Percentiles rank a stretch among this genome's conserved stretches.
Evolutionary conservation across 306 rosid species (phyloP).

Genomic region (Prunus campanulata): DNA sequence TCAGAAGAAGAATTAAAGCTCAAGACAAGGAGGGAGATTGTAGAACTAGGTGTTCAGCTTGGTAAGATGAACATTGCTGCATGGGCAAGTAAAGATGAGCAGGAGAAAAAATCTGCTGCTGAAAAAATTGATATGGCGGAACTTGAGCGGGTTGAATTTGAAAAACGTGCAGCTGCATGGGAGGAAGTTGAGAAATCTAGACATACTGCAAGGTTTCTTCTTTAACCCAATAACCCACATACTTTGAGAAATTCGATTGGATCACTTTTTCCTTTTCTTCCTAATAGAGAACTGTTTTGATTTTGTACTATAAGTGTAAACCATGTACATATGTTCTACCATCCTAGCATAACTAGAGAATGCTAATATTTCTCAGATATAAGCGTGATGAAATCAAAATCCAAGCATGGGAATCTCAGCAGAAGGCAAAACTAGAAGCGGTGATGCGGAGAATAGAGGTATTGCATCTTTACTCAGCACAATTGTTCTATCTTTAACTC

Average conservation of each 20-base stretch:
- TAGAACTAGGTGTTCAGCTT: conserved; percentile 87
- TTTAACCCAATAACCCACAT: conserved; percentile 9
- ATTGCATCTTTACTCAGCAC: conserved; percentile 9
- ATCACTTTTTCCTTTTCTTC: not conserved
- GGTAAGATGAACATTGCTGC: conserved; percentile 92
- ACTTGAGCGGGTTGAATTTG: conserved; percentile 59
- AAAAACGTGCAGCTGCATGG: conserved; percentile 83
- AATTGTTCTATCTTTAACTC: not conserved
- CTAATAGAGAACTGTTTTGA: not conserved
- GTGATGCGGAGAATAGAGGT: conserved; percentile 92
- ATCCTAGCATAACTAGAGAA: conserved; percentile 14
- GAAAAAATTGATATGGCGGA: conserved; percentile 28
- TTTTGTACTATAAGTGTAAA: not conserved
- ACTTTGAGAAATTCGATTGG: conserved; percentile 4
- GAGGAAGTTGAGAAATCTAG: conserved; percentile 85
- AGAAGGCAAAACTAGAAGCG: conserved; percentile 78
- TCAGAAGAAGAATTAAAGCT: conserved; percentile 85
- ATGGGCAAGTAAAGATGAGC: conserved; percentile 89
- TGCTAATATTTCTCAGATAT: conserved; percentile 44
- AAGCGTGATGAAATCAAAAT: conserved; percentile 92
- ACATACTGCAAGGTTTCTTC: conserved; percentile 79
- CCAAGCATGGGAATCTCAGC: conserved; percentile 93
- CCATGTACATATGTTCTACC: not conserved
- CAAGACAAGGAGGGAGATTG: conserved; percentile 86
- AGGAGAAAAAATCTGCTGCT: conserved; percentile 38